Base-by-base conservation (phyloP, 805 yeast species). In the Barnettozyma salicaria region DNA sequence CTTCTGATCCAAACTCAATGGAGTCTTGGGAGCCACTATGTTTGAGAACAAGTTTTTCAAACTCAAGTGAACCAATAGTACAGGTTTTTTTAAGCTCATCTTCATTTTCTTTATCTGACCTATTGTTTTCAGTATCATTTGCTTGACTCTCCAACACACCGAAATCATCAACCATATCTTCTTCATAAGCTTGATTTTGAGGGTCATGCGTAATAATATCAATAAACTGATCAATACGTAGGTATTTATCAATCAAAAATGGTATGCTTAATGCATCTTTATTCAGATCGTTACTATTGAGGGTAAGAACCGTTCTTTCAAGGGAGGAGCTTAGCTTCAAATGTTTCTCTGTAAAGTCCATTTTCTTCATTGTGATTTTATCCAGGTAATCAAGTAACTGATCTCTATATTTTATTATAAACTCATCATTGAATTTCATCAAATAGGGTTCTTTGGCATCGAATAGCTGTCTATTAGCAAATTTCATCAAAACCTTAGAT, bases 391-490 rank as follows among this genome's bases (percentile, higher is more conserved):
- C 76, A n/a, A 67, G 50, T 7, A 88, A 60, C 47, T 84, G 85
- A 0, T 48, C 59, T 36, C 68, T 68, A 49, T 81, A 79, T 12
- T 62, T 65, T 3, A 67, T 64, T 16, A 90, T 67, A 48, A 90
- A 88, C 3, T 38, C 46, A 1, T 52, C 52, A 57, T 92, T 90
- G 76, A 90, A 70, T 23, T 63, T 65, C 14, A 72, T 65, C 60
- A 90, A 64, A 67, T 80, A 86, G 0, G 92, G 87, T 52, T 90
- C 97, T 52, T 89, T 90, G 32, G 78, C 77, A 7, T 85, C 81
- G 58, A 92, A 87, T 32, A 60, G 59, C 17, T 80, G 75, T 32
- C 95, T 61, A 46, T 82, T 90, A 3, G 96, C 86, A 42, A 90
- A 70, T 20, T 83, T 82, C 58, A 89, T 70, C 23, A 90, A 55